phyloP scores from a whole-genome alignment of 139 green algal genomes.

The Spirogloea muscicola region DNA sequence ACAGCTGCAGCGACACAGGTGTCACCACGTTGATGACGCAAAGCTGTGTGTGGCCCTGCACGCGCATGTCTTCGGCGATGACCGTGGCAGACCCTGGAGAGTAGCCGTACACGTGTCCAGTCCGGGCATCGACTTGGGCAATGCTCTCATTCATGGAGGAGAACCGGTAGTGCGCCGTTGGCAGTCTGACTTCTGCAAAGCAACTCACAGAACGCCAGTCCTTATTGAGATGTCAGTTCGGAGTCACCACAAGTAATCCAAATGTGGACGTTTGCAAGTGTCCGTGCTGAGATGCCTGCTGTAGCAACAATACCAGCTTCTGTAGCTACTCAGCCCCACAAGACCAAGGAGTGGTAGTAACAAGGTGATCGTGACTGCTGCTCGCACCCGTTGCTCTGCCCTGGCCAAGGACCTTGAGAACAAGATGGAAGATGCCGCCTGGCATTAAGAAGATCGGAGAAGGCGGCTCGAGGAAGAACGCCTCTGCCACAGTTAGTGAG shows the following conservation, averaged over 20 bases:
- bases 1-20: slow-evolving; percentile 30
- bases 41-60: slow-evolving; percentile 13
- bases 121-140: background rate
- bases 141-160: slow-evolving; percentile 9
- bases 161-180: slow-evolving; percentile 27
- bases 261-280: too few species aligned
- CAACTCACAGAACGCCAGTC: too few species aligned
- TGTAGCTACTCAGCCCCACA: too few species aligned
- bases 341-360: too few species aligned
- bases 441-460: slow-evolving; percentile 31
- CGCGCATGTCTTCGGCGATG: slow-evolving; percentile 10
- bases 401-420: too few species aligned
- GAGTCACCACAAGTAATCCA: too few species aligned
- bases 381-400: too few species aligned
- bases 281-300: too few species aligned
- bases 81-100: slow-evolving; percentile 5
- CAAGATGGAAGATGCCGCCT: too few species aligned
- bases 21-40: slow-evolving; percentile 20
- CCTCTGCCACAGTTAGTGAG: slow-evolving; percentile 36
- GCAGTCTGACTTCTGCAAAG: slow-evolving; percentile 20
- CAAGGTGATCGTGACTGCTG: too few species aligned
- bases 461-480: slow-evolving; percentile 31
- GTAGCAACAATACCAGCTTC: too few species aligned
- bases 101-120: slow-evolving; percentile 2
- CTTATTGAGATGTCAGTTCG: too few species aligned